Base-by-base conservation (phyloP, 2,329 filamentous ascomycete species). In the Penicillium sumatraense region DNA sequence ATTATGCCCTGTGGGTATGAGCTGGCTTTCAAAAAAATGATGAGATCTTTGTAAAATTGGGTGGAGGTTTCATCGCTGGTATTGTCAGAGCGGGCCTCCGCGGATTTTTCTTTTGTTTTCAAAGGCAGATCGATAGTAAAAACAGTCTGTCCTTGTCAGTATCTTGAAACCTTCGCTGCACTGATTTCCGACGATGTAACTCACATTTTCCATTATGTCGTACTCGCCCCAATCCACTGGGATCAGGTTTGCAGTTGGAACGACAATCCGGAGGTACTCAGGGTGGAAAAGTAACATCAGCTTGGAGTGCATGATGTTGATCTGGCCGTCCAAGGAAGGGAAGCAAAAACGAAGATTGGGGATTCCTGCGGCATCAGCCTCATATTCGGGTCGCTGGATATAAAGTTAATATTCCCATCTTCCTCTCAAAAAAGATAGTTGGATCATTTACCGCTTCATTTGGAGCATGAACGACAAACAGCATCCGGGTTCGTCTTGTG, bases 91-190 rank as follows among this genome's bases (percentile, higher is more conserved):
- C 14, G 18, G 11, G 23, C 18, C 5, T 62, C 42, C 4, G 60
- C 41, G 63, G 58, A 70, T 27, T 51, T 53, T 31, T 67, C 76
- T 72, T 56, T 74, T 56, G 63, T 73, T 5, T 31, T 46, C 42
- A 29, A n/a, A 16, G 95, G 93, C 8, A 98, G 83, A 70, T 99
- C 95, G 61, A 99, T 93, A n/a, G 98, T 70, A 70, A 96, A 98
- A 7, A 93, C 86, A 65, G 87, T 88, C 87, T 57, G 14, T 11
- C 9, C 4, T 33, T 13, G 6, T 20, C 16, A 24, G 33, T 20
- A 38, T 53, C 33, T 18, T 7, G 20, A 20, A 35, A n/a, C n/a
- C n/a, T n/a, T n/a, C 1, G 29, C 29, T 31, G n/a, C 10, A 18
- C 11, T 7, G n/a, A 10, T 13, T 11, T 5, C 13, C 18, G 29